Percentiles rank a stretch among this genome's conserved stretches.
phyloP scores from a whole-genome alignment of 2,329 filamentous ascomycete genomes.

The Monilinia laxa region DNA sequence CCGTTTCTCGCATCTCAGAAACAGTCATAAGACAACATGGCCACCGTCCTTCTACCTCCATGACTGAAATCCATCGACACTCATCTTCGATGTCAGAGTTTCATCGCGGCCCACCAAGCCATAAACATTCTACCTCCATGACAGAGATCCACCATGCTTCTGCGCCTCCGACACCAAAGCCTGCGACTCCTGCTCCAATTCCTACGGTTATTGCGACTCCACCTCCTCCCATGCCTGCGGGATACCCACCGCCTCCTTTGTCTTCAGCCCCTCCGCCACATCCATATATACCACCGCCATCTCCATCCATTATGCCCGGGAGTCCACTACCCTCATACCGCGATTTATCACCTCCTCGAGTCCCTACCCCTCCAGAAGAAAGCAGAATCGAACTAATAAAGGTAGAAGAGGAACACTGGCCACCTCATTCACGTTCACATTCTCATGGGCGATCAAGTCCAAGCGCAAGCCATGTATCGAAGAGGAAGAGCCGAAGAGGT shows the following conservation, averaged over 20 bases:
- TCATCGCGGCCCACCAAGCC: background rate
- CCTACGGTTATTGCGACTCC: background rate
- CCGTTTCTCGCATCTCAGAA: conserved; percentile 22
- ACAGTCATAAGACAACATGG: conserved; percentile 17
- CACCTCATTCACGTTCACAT: background rate
- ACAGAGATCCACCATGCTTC: conserved; percentile 13
- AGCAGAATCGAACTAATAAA: conserved; percentile 19
- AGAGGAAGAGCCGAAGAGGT: conserved; percentile 1
- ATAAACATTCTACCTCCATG: background rate
- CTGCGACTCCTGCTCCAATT: background rate
- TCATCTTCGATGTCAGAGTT: conserved; percentile 6
- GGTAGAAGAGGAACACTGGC: conserved; percentile 19
- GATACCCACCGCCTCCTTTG: background rate
- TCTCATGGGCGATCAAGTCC: conserved; percentile 1
- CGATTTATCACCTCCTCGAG: conserved; percentile 10
- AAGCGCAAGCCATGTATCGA: background rate
- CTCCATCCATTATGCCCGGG: background rate
- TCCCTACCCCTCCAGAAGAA: conserved; percentile 7
- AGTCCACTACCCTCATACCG: conserved; percentile 2
- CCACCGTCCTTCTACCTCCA: conserved; percentile 7
- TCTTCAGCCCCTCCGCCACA: background rate
- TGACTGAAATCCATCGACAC: conserved; percentile 15
- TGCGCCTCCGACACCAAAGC: background rate
- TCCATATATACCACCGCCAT: background rate
- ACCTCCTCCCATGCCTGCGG: background rate